phyloP scores from a whole-genome alignment of 1,139 yeast genomes.

The Nakaseomyces delphensis region DNA sequence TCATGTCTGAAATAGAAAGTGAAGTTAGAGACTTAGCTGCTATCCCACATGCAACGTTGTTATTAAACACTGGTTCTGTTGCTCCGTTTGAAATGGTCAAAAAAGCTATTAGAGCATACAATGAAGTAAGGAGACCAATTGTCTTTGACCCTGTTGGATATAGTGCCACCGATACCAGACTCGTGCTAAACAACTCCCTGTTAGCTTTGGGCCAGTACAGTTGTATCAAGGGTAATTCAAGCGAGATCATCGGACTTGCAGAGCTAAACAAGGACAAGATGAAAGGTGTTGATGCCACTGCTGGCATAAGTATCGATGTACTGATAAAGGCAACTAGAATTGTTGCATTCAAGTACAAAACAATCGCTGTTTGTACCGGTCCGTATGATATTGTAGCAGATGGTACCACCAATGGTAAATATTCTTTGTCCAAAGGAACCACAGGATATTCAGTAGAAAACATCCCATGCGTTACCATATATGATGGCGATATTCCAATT shows the following conservation, averaged over 20 bases:
- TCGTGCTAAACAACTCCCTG: slow-evolving; percentile 39
- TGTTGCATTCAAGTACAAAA: slow-evolving; percentile 47
- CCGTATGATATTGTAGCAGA: slow-evolving; percentile 41
- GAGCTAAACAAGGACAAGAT: slow-evolving; percentile 36
- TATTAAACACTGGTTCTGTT: slow-evolving; percentile 69
- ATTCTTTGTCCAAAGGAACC: slow-evolving; percentile 17
- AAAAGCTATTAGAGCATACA: slow-evolving; percentile 53
- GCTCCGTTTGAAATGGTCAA: slow-evolving; percentile 43
- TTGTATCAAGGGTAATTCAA: slow-evolving; percentile 79
- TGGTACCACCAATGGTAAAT: slow-evolving; percentile 31
- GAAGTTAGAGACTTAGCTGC: slow-evolving; percentile 64
- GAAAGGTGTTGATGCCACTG: slow-evolving; percentile 70
- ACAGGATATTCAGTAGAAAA: slow-evolving; percentile 23
- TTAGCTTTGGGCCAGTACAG: slow-evolving; percentile 52
- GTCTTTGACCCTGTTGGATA: slow-evolving; percentile 90
- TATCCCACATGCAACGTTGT: slow-evolving; percentile 45
- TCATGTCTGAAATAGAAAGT: slow-evolving; percentile 71
- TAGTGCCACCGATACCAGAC: slow-evolving; percentile 66
- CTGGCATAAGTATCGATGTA: slow-evolving; percentile 29
- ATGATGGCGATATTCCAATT: slow-evolving; percentile 54
- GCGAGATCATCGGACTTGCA: slow-evolving; percentile 58
- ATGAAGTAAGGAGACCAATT: slow-evolving; percentile 48
- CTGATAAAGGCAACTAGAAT: slow-evolving; percentile 37
- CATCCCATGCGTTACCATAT: slow-evolving; percentile 27
- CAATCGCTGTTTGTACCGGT: slow-evolving; percentile 72